These are phyloP conservation scores for Hypomontagnella monticulosa DNA, from an alignment of 495 filamentous ascomycete genomes.

Conservation along the genomic window DNA sequence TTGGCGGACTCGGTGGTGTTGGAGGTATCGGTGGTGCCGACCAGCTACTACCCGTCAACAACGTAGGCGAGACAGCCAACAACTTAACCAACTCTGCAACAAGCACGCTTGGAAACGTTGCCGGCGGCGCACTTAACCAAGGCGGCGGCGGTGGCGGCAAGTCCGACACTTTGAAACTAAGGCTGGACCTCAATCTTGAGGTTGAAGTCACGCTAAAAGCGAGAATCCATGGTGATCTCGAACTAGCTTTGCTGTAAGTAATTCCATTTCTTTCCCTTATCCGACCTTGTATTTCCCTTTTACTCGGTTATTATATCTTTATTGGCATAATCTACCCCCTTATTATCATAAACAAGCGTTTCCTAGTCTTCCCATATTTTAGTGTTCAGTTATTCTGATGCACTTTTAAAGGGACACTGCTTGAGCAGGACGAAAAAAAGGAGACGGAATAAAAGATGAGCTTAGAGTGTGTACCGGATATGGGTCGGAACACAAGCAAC, in stretches of 20 bases:
- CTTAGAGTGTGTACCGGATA: background rate
- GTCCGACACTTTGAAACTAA: conserved; percentile 76
- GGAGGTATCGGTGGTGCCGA: conserved; percentile 52
- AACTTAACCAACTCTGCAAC: conserved; percentile 69
- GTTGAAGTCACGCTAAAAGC: conserved; percentile 92
- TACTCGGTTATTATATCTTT: no score
- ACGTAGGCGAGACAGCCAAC: conserved; percentile 72
- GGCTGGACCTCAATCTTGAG: conserved; percentile 87
- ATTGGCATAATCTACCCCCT: conserved; percentile 30
- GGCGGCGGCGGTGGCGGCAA: conserved; percentile 55
- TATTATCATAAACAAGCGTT: conserved; percentile 20
- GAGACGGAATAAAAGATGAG: background rate
- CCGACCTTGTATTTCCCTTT: conserved; percentile 8
- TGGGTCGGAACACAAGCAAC: background rate
- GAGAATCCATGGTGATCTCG: conserved; percentile 91
- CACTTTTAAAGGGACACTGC: conserved; percentile 35
- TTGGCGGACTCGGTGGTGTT: conserved; percentile 61
- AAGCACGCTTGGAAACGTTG: conserved; percentile 66
- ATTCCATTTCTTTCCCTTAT: conserved; percentile 5
- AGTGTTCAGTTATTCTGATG: conserved; percentile 34
- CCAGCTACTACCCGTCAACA: conserved; percentile 56
- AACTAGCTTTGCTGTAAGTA: conserved; percentile 82
- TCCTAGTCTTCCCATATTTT: conserved; percentile 15
- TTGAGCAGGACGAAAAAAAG: conserved; percentile 18
- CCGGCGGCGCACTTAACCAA: conserved; percentile 53